Base-by-base conservation (phyloP, 179 eudicot genomes). In the Drosera spatulata region DNA sequence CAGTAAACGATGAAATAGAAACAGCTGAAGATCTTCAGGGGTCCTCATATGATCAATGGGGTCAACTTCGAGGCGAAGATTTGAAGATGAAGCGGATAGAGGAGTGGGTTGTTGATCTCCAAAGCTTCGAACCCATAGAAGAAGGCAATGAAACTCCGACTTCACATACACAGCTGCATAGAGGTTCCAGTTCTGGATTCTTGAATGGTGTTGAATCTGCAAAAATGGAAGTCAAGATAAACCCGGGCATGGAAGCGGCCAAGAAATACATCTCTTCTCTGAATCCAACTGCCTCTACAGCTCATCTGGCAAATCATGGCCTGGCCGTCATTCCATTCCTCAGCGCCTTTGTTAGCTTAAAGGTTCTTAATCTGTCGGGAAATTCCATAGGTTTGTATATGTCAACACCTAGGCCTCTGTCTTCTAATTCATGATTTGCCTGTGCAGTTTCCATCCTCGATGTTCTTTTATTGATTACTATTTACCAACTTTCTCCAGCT, bases 231-330 rank as follows among this genome's bases (percentile, higher is more conserved):
- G 75, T 53, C 45, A 85, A 76, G 68, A 33, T 72, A 63, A 79
- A 62, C 70, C 85, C 89, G 22, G 81, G 85, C 45, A 66, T 72
- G 80, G 96, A 91, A 74, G 85, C 79, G 70, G 95, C 85, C 41
- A 88, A 82, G 61, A 82, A 74, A 79, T 88, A 80, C 69, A 74
- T 91, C 42, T 80, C 96, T 73, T 85, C 95, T 57, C 61, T 91
- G 69, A 80, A 70, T 75, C 79, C 89, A 41, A 52, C 76, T 37
- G 73, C 89, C 60, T 79, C 87, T 47, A 46, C 87, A 49, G 96
- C 85, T 60, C 95, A 88, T 64, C 75, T 88, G 72, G 80, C 83
- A 62, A 88, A 88, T 70, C 88, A 82, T 78, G 98, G 96, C 43
- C 78, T 91, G 83, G 87, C 72, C 71, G 85, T 79, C 61, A 77